phyloP scores from a whole-genome alignment of 345 rosid genomes.

The Eucalyptus tenuipes region DNA sequence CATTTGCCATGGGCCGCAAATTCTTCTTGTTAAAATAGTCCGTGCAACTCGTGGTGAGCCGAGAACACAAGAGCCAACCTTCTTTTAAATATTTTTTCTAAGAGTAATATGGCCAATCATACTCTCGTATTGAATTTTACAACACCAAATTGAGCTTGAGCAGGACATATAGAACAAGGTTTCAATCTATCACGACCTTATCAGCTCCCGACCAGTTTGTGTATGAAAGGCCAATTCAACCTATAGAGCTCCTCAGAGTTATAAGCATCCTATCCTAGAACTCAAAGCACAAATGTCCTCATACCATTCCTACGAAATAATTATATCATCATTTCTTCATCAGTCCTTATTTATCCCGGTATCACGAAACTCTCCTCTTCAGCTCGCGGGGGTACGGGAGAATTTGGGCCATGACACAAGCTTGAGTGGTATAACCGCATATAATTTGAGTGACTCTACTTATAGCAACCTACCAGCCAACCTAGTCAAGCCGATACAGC shows the following conservation, averaged over 20 bases:
- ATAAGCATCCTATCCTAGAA: neutral
- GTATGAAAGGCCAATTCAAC: neutral
- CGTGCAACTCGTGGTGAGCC: rapidly evolving
- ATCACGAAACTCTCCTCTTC: neutral
- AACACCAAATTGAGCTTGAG: neutral
- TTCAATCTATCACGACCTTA: neutral
- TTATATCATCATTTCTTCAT: neutral
- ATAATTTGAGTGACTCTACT: neutral
- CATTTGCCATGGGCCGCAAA: rapidly evolving
- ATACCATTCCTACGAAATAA: neutral
- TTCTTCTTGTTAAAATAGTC: neutral
- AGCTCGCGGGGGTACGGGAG: neutral
- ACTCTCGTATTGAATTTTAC: no score
- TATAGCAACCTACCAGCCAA: neutral
- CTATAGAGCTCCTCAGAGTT: rapidly evolving
- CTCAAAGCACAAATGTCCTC: neutral
- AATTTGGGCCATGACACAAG: neutral
- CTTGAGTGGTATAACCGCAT: neutral
- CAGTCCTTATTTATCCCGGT: neutral
- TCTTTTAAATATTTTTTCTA: neutral
- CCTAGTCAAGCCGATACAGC: neutral
- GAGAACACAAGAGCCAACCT: neutral
- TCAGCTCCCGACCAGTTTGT: no score
- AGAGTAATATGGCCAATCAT: no score
- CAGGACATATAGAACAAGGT: neutral